Percentiles rank a stretch among this genome's conserved stretches.
phyloP scores from a whole-genome alignment of 345 rosid species.

The Lepidium africanum region DNA sequence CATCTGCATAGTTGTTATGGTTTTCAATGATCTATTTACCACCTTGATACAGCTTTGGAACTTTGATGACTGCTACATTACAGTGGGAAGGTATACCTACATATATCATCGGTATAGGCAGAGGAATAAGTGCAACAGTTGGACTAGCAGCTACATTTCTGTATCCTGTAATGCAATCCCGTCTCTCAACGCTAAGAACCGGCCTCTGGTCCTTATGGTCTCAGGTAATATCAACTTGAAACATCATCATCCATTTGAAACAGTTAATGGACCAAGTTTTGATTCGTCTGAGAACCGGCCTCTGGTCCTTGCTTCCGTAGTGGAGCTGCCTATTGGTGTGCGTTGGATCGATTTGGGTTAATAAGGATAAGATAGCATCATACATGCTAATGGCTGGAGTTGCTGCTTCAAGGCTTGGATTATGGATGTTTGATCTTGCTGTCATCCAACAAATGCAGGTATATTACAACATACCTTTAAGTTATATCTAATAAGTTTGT shows the following conservation, averaged over 20 bases:
- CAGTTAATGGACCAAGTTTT: not conserved
- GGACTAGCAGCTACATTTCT: conserved; percentile 70
- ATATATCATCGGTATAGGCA: conserved; percentile 63
- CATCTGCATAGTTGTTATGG: not conserved
- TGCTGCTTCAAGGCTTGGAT: conserved; percentile 79
- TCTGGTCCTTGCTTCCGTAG: conserved; percentile 29
- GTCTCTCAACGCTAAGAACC: conserved; percentile 52
- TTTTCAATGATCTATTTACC: not conserved
- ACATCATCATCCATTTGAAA: not conserved
- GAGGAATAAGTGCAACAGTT: conserved; percentile 68
- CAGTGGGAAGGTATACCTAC: conserved; percentile 80
- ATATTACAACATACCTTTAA: not conserved
- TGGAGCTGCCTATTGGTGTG: conserved; percentile 65
- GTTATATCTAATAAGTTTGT: not conserved
- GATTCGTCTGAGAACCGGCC: not conserved
- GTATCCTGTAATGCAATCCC: conserved; percentile 66
- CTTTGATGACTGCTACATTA: conserved; percentile 82
- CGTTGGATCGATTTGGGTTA: conserved; percentile 61
- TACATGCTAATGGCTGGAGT: conserved; percentile 84
- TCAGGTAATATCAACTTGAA: conserved; percentile 43
- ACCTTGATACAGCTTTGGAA: conserved; percentile 55
- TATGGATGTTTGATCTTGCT: conserved; percentile 90
- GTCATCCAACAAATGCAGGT: conserved; percentile 92
- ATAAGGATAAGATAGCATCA: conserved; percentile 39
- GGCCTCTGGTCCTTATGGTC: conserved; percentile 93